A percentile compares a stretch with the other conserved stretches of the same genome.
Conservation (phyloP, 1,284 basidiomycete species). For the Leccinum subrobustum region DNA sequence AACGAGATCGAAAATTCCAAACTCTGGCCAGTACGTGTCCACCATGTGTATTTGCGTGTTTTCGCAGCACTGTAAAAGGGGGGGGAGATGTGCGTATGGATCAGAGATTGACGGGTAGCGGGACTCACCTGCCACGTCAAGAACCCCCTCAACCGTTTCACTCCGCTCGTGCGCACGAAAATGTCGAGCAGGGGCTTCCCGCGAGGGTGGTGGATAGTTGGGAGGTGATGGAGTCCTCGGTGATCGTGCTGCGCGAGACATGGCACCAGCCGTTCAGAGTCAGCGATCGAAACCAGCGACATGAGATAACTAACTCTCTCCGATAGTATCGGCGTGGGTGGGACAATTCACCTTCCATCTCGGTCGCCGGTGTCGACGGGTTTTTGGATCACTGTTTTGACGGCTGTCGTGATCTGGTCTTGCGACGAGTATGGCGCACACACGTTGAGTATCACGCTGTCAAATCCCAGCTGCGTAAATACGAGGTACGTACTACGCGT, state of each 20-base stretch:
- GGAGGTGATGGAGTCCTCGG: conserved; percentile 62
- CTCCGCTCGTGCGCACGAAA: conserved; percentile 90
- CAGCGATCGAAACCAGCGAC: neutral
- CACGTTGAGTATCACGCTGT: conserved; percentile 87
- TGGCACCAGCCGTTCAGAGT: neutral
- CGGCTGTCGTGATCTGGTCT: conserved; percentile 87
- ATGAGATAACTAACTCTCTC: neutral
- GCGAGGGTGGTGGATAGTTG: conserved; percentile 66
- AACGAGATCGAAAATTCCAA: conserved; percentile 84
- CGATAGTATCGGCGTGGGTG: neutral
- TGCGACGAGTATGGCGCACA: conserved; percentile 93
- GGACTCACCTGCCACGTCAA: conserved; percentile 88
- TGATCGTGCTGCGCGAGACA: conserved; percentile 47
- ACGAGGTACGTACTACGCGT: neutral
- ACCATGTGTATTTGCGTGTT: conserved; percentile 91
- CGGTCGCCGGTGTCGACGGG: conserved; percentile 42
- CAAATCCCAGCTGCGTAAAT: neutral
- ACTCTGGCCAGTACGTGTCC: conserved; percentile 93
- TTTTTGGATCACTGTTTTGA: conserved; percentile 56
- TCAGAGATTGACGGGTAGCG: conserved; percentile 31
- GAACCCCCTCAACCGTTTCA: conserved; percentile 88
- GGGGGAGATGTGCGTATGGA: neutral
- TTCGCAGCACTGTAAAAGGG: conserved; percentile 60
- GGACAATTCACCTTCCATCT: conserved; percentile 31
- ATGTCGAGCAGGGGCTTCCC: conserved; percentile 87